These are phyloP conservation scores for Pythium pyrilobum DNA, from an alignment of 352 stramenopile species.

Conservation along the genomic window DNA sequence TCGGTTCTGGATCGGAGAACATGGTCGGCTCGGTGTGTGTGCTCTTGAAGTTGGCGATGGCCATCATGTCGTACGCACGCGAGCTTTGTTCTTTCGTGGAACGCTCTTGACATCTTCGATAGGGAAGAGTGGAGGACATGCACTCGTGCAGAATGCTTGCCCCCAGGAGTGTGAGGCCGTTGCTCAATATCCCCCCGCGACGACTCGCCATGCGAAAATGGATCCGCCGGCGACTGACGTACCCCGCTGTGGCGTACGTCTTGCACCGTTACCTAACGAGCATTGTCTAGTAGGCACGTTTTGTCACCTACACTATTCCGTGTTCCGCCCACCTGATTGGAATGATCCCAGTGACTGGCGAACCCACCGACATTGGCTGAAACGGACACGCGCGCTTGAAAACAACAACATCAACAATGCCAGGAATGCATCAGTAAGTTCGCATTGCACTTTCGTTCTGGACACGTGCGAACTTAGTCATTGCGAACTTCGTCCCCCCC, in stretches of 20 bases:
- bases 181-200: not conserved
- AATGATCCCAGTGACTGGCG: not conserved
- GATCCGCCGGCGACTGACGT: constrained; percentile 15
- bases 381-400: not conserved
- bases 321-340: constrained; percentile 3
- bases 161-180: not conserved
- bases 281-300: constrained; percentile 11
- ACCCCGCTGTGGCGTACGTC: constrained; percentile 14
- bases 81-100: constrained; percentile 1
- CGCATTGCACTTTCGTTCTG: constrained; percentile 16
- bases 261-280: constrained; percentile 6
- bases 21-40: no score
- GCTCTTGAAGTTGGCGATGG: constrained; percentile 4
- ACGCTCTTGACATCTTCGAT: not conserved
- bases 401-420: no score
- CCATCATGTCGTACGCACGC: not conserved
- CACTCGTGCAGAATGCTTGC: no score
- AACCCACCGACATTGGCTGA: constrained; percentile 3
- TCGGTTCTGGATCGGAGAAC: no score
- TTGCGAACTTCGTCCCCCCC: not conserved
- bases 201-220: constrained; percentile 1
- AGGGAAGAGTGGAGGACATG: not conserved
- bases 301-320: constrained; percentile 15
- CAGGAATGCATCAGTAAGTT: no score
- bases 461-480: constrained; percentile 12